These are phyloP conservation scores for Skeletonema grethae DNA, from an alignment of 108 stramenopile species.

Conservation along the genomic window DNA sequence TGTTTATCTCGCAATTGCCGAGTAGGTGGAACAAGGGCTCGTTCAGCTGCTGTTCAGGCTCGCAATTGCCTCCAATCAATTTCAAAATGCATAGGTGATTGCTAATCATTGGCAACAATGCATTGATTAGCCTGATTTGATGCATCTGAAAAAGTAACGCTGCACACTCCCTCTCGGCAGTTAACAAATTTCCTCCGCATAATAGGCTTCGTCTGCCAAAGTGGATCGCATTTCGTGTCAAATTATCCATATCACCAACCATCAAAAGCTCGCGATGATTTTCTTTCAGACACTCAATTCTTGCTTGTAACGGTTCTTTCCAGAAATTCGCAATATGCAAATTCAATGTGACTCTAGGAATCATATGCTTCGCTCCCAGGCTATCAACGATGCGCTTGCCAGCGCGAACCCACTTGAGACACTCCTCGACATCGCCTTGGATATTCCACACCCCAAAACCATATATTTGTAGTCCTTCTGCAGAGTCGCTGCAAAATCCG, in stretches of 20 bases:
- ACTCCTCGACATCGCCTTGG: constrained; percentile 13
- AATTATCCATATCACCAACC: constrained; percentile 10
- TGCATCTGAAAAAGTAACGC: neutral
- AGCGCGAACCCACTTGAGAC: constrained; percentile 5
- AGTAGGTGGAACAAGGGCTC: neutral
- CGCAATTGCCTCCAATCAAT: neutral
- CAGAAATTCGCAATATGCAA: neutral
- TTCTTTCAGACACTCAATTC: neutral
- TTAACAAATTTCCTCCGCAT: constrained; percentile 5
- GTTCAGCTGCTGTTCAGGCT: neutral
- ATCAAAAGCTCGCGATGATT: neutral
- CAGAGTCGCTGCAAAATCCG: constrained; percentile 20
- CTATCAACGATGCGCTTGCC: constrained; percentile 2
- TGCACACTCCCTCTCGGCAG: constrained; percentile 13
- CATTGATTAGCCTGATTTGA: neutral
- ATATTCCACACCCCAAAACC: neutral
- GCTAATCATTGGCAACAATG: neutral
- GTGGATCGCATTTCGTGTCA: neutral
- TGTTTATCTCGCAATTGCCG: neutral
- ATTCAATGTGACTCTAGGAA: neutral
- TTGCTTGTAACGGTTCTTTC: constrained; percentile 11
- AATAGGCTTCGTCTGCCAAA: neutral
- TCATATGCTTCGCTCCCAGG: constrained; percentile 5
- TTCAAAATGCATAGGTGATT: neutral
- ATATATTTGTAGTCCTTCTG: constrained; percentile 10